phyloP scores from a whole-genome alignment of 2,329 filamentous ascomycete species.

The Dothiorella sarmentorum region DNA sequence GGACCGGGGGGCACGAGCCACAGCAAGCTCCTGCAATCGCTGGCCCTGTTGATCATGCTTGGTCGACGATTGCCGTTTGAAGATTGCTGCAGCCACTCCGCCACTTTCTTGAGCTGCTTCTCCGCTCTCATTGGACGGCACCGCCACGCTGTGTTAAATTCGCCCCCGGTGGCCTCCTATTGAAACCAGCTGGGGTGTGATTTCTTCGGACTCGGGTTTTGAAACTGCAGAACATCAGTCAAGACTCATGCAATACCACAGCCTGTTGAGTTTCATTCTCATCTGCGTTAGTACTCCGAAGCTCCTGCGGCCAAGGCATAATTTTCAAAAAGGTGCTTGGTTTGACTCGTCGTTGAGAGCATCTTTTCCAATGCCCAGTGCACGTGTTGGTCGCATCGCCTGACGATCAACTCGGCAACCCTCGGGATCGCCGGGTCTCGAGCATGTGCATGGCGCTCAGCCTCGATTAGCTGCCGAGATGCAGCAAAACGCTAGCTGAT shows the following conservation, averaged over 20 bases:
- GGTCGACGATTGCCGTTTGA: neutral
- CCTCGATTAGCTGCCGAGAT: neutral
- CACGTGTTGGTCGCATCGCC: neutral
- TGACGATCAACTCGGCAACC: neutral
- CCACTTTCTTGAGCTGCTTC: neutral
- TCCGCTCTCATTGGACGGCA: neutral
- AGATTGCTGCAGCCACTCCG: neutral
- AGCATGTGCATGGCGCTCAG: neutral
- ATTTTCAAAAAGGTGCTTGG: neutral
- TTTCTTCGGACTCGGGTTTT: neutral
- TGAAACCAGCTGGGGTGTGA: too few relatives aligned
- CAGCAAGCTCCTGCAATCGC: neutral
- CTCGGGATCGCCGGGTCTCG: neutral
- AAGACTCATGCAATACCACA: neutral
- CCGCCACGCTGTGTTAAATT: neutral
- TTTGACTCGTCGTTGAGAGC: neutral
- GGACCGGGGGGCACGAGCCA: neutral
- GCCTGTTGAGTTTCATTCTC: neutral
- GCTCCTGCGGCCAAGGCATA: neutral
- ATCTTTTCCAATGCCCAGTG: neutral
- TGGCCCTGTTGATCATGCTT: neutral
- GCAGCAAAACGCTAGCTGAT: neutral
- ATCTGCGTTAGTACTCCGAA: neutral
- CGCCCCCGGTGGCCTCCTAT: neutral
- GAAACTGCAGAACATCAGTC: neutral